These are phyloP conservation scores for Phytophthora colocasiae DNA, from an alignment of 352 stramenopile genomes.

Conservation along the genomic window DNA sequence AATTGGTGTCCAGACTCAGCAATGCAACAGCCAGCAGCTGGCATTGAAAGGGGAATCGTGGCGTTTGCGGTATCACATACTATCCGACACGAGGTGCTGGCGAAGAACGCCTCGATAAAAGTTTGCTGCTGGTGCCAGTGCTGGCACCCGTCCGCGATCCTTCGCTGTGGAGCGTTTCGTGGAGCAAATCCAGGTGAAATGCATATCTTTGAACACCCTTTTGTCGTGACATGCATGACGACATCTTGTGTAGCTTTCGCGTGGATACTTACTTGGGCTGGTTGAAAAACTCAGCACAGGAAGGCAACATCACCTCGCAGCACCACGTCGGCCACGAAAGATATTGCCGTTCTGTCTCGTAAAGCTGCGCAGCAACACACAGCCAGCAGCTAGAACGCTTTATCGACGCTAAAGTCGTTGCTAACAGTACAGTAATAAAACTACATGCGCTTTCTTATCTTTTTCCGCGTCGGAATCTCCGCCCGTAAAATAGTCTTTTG, in stretches of 20 bases:
- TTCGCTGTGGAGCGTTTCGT: constrained; percentile 15
- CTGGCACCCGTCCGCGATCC: constrained; percentile 12
- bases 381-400: neutral
- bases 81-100: too few relatives aligned
- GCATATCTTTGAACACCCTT: constrained; percentile 12
- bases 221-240: constrained; percentile 7
- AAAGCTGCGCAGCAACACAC: neutral
- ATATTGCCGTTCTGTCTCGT: constrained; percentile 3
- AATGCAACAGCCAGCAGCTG: constrained; percentile 2
- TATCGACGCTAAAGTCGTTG: neutral
- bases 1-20: constrained; percentile 4
- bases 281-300: too few relatives aligned
- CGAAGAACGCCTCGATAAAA: too few relatives aligned
- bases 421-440: too few relatives aligned
- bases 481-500: constrained; percentile 12
- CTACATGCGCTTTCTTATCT: constrained; percentile 10
- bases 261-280: too few relatives aligned
- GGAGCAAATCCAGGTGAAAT: constrained; percentile 23
- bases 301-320: neutral
- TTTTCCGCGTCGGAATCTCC: constrained; percentile 22
- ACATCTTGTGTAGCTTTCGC: too few relatives aligned
- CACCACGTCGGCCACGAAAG: constrained; percentile 3
- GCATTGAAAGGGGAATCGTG: neutral
- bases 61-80: neutral
- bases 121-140: too few relatives aligned